Percentiles rank a stretch among this genome's conserved stretches.
These are phyloP conservation scores for Cafeteria roenbergensis DNA, from an alignment of 108 stramenopile genomes.

Conservation along the genomic window DNA sequence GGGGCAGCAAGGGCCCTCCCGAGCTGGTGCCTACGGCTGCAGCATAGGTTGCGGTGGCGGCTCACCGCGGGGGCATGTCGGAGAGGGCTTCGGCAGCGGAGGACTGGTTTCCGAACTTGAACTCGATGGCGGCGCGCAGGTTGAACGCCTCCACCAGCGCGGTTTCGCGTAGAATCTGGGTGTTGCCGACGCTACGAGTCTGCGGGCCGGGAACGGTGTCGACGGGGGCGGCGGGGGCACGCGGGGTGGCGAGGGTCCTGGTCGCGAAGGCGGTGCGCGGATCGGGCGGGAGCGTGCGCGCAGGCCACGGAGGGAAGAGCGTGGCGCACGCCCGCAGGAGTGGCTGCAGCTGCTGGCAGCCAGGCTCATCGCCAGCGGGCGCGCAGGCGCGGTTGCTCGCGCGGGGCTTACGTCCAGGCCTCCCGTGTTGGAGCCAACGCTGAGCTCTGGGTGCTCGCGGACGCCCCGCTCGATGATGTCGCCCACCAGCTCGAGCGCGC, in stretches of 20 bases:
- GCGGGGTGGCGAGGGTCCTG: too few species aligned
- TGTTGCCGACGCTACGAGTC: conserved; percentile 49
- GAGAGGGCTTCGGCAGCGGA: conserved; percentile 53
- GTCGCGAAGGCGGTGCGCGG: too few species aligned
- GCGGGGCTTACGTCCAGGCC: conserved; percentile 42
- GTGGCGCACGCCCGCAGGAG: too few species aligned
- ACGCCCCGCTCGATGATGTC: conserved; percentile 58
- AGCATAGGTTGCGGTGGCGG: background rate
- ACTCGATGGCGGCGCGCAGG: conserved; percentile 65
- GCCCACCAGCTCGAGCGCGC: conserved; percentile 44
- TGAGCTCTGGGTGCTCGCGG: conserved; percentile 53
- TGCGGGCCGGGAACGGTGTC: too few species aligned
- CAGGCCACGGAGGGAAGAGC: too few species aligned
- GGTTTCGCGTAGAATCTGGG: conserved; percentile 32
- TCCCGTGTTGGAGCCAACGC: conserved; percentile 43
- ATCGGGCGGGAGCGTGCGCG: too few species aligned
- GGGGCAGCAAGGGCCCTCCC: too few species aligned
- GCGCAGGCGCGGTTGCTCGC: too few species aligned
- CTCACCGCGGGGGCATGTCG: conserved; percentile 52
- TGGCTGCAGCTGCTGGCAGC: too few species aligned
- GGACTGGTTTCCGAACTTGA: conserved; percentile 36
- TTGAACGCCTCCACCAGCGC: conserved; percentile 65
- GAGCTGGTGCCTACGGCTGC: conserved; percentile 1
- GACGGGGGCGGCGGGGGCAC: too few species aligned
- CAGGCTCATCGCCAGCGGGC: too few species aligned